Evolutionary conservation across 345 rosid species (phyloP).

Genomic region (Hibiscus mutabilis): DNA sequence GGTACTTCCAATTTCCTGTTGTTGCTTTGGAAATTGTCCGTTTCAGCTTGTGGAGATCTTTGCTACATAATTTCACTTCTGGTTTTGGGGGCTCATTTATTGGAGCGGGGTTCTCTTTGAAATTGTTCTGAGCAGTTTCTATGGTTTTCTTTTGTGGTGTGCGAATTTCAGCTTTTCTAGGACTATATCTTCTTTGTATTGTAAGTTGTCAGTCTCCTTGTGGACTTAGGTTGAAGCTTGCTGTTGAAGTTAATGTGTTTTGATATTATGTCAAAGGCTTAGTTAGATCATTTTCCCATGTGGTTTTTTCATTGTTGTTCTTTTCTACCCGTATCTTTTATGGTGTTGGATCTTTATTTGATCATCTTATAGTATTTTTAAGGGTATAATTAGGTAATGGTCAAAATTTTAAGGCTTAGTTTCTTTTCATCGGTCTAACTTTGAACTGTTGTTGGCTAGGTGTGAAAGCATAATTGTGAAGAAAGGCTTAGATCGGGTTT

Average conservation of each 20-base stretch:
- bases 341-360: constrained; percentile 16
- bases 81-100: constrained; percentile 16
- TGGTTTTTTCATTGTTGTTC: constrained; percentile 13
- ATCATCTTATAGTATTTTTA: constrained; percentile 16
- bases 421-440: constrained; percentile 17
- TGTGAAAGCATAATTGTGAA: constrained; percentile 19
- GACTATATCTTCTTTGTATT: constrained; percentile 16
- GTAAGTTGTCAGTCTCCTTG: background rate
- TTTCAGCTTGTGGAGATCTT: constrained; percentile 9
- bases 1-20: constrained; percentile 21
- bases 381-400: constrained; percentile 15
- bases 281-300: constrained; percentile 10
- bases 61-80: constrained; percentile 11
- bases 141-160: background rate
- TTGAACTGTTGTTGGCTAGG: background rate
- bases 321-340: constrained; percentile 14
- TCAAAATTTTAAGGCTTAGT: constrained; percentile 19
- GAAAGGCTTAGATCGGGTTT: constrained; percentile 14
- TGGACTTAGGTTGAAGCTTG: constrained; percentile 15
- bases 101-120: constrained; percentile 9
- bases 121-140: background rate
- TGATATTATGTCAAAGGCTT: background rate
- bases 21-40: constrained; percentile 30
- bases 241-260: background rate
- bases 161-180: constrained; percentile 19